Base-by-base conservation (phyloP, 2,329 filamentous ascomycete species). In the Pseudocercospora fijiensis region DNA sequence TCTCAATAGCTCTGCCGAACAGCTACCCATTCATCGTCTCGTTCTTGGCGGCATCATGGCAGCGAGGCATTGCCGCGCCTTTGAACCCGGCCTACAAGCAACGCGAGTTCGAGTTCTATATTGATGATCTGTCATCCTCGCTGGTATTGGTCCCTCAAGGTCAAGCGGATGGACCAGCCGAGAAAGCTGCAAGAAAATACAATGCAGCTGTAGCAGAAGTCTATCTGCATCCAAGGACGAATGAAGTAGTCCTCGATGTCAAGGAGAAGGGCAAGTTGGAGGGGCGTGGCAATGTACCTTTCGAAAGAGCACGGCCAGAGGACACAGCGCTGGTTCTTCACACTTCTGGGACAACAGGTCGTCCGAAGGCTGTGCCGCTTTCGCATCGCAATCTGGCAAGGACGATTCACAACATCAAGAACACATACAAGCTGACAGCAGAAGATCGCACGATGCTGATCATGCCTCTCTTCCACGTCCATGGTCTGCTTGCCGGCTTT, bases 381-480 rank as follows among this genome's bases (percentile, higher is more conserved):
- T 91, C 90, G 11, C 91, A 95, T 78, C 86, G 84, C 69, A 95
- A 96, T 77, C 82, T 96, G 65, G 90, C 90, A 6, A 84, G 87
- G 65, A 94, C 91, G 16, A 95, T 95, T 90, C 83, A 84, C 72
- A 96, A 95, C 78, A 92, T 96, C 74, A 83, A 89, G 73, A 81
- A 84, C 63, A 96, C 91, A 6, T 96, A 96, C 76, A 77, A 88
- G 61, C 83, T 96, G 65, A 88, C 86, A 0, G 76, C 86, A 5
- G 75, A 83, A 58, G 91, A 96, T 76, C 86, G 91, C 53, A 94
- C 91, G 27, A 88, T 92, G 84, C 84, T 96, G 16, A 91, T 96
- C 65, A 96, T 96, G 91, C 91, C 91, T 18, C 84, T 96, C 1
- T 96, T 96, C 83, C 91, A 96, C 78, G 91, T 96, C 56, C 91